Percentiles rank a stretch among this genome's conserved stretches.
phyloP scores from a whole-genome alignment of 2,329 filamentous ascomycete species.

The Lasiodiplodia hormozganensis region DNA sequence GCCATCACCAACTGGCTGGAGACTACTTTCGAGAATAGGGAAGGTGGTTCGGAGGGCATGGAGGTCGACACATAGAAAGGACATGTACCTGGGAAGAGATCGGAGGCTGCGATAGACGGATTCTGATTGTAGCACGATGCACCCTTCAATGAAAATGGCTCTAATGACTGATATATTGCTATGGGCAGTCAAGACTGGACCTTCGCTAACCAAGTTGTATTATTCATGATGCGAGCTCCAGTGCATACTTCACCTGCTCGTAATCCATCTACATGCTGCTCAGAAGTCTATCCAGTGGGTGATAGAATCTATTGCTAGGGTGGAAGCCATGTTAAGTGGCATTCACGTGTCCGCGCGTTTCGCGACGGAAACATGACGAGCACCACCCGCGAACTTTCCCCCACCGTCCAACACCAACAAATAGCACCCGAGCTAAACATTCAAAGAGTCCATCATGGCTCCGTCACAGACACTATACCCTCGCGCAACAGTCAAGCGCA shows the following conservation, averaged over 20 bases:
- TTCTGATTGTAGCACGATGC: constrained; percentile 25
- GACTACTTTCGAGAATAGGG: constrained; percentile 61
- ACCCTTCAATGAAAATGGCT: constrained; percentile 23
- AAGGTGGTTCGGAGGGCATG: constrained; percentile 57
- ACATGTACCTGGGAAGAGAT: neutral
- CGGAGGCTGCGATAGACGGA: constrained; percentile 15
- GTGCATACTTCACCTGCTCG: neutral
- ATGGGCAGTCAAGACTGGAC: neutral
- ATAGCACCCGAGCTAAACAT: constrained; percentile 24
- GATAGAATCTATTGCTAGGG: neutral
- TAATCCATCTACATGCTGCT: neutral
- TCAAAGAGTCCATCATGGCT: constrained; percentile 55
- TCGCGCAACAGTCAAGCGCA: constrained; percentile 83
- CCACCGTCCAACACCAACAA: constrained; percentile 18
- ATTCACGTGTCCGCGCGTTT: constrained; percentile 27
- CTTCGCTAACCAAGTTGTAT: neutral
- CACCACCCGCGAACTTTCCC: neutral
- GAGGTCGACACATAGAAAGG: constrained; percentile 56
- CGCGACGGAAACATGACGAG: constrained; percentile 24
- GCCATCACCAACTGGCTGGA: constrained; percentile 88
- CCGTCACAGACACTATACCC: constrained; percentile 79
- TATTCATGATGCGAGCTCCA: neutral
- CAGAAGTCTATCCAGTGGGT: neutral
- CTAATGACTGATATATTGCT: constrained; percentile 5
- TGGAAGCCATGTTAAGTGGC: neutral